A percentile compares a stretch with the other conserved stretches of the same genome.
Evolutionary conservation across 169 alveolate genomes (phyloP).

Genomic region (Amoebophrya sp.): DNA sequence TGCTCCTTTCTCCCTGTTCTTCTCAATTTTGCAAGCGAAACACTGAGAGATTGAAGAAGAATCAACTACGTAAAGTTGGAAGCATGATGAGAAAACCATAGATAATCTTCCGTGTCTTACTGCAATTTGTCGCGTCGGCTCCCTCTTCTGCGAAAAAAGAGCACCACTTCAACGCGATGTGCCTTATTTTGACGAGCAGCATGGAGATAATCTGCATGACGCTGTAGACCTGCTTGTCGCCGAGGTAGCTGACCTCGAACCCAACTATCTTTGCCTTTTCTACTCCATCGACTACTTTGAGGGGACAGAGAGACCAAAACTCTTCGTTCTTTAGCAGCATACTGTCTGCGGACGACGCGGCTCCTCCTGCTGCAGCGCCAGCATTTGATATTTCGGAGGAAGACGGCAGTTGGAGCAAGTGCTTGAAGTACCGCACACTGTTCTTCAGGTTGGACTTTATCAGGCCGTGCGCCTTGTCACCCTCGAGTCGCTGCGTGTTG

Average conservation of each 20-base stretch:
- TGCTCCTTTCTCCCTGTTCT: too few species aligned
- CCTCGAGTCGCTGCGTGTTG: conserved; percentile 63
- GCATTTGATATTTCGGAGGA: too few species aligned
- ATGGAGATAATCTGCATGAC: not conserved
- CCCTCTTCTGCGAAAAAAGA: not conserved
- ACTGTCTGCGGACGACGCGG: too few species aligned
- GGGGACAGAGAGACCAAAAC: not conserved
- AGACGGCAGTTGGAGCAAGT: too few species aligned
- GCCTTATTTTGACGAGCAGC: not conserved
- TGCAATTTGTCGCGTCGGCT: not conserved
- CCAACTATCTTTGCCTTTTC: conserved; percentile 12
- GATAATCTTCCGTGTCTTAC: too few species aligned
- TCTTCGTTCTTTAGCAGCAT: not conserved
- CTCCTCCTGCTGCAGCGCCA: not conserved
- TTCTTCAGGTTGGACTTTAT: conserved; percentile 67
- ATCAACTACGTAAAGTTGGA: too few species aligned
- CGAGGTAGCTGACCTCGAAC: conserved; percentile 58
- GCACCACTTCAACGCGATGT: not conserved
- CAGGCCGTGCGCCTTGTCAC: conserved; percentile 2
- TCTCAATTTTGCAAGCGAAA: too few species aligned
- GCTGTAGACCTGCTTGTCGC: not conserved
- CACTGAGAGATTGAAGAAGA: too few species aligned
- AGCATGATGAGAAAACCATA: too few species aligned
- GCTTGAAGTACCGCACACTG: conserved; percentile 71
- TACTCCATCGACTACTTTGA: not conserved